Percentiles rank a stretch among this genome's conserved stretches.
Evolutionary conservation across 225 moss, liverwort and hornwort species (phyloP).

Genomic region (Ulota crispa): DNA sequence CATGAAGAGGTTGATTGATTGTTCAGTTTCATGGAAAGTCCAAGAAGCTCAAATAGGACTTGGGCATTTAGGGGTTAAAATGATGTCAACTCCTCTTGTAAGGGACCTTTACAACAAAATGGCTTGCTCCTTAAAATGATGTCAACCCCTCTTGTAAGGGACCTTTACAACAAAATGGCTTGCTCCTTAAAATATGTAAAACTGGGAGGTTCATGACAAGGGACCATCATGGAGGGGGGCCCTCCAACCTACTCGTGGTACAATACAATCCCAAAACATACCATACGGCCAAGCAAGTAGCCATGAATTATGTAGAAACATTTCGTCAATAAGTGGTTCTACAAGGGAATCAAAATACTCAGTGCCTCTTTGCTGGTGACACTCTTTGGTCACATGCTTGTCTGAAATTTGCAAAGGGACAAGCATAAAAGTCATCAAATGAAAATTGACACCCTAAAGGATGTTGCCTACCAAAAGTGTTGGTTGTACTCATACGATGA

Average conservation of each 20-base stretch:
- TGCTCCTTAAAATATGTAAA: not conserved
- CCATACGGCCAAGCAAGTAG: not conserved
- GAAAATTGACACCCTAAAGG: not conserved
- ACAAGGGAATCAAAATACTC: not conserved
- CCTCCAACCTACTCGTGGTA: constrained; percentile 28
- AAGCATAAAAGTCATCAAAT: constrained; percentile 10
- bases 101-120: too few species aligned
- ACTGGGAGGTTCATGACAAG: not conserved
- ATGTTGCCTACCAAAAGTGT: too few species aligned
- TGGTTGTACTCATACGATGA: too few species aligned
- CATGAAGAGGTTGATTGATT: too few species aligned
- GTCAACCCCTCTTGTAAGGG: too few species aligned
- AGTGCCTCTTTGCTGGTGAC: constrained; percentile 1
- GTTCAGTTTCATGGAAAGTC: too few species aligned
- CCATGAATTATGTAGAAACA: not conserved
- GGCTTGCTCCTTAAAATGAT: too few species aligned
- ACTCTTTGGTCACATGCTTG: constrained; percentile 13
- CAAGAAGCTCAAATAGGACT: too few species aligned
- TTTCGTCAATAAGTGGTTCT: constrained; percentile 34
- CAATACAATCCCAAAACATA: not conserved
- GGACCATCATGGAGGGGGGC: constrained; percentile 17
- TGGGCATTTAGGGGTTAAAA: too few species aligned
- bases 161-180: not conserved
- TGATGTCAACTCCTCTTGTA: too few species aligned
- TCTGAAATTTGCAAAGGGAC: constrained; percentile 11